Conservation (phyloP, 257 asterid genomes). For the Catharanthus roseus region DNA sequence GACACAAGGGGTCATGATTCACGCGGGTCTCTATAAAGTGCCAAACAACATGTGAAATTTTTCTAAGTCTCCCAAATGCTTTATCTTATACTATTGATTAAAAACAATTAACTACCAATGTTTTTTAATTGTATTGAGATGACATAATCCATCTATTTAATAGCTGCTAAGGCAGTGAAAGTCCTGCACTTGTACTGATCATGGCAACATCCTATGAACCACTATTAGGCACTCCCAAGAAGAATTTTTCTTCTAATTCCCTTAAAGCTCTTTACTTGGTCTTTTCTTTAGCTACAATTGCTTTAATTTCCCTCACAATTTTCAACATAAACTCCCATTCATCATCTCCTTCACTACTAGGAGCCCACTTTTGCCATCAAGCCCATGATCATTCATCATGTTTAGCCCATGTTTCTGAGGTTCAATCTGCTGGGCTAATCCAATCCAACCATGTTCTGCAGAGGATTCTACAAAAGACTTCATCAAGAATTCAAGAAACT, state of each 20-base stretch:
- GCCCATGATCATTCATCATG: conserved; percentile 24
- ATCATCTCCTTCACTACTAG: not conserved
- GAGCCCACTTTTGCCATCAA: conserved; percentile 1
- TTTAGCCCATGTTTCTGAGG: conserved; percentile 14
- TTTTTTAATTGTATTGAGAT: too few relatives aligned
- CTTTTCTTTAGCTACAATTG: conserved; percentile 11
- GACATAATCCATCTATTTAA: not conserved
- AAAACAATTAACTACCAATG: too few relatives aligned
- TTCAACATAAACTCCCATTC: not conserved
- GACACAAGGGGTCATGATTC: too few relatives aligned
- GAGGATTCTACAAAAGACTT: conserved; percentile 10
- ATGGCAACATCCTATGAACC: conserved; percentile 16
- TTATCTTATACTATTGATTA: not conserved
- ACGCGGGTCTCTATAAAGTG: too few relatives aligned
- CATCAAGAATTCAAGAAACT: conserved; percentile 7
- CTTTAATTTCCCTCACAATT: not conserved
- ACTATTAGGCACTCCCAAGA: conserved; percentile 17
- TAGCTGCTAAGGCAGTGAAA: not conserved
- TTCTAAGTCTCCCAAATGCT: too few relatives aligned
- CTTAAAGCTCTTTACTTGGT: not conserved
- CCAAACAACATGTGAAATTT: too few relatives aligned
- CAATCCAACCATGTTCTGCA: conserved; percentile 4
- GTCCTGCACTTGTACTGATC: not conserved
- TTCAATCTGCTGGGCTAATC: not conserved
- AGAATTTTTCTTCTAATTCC: not conserved